Evolutionary conservation across 140 eudicot species (phyloP).

Genomic region (Flaveria floridana): DNA sequence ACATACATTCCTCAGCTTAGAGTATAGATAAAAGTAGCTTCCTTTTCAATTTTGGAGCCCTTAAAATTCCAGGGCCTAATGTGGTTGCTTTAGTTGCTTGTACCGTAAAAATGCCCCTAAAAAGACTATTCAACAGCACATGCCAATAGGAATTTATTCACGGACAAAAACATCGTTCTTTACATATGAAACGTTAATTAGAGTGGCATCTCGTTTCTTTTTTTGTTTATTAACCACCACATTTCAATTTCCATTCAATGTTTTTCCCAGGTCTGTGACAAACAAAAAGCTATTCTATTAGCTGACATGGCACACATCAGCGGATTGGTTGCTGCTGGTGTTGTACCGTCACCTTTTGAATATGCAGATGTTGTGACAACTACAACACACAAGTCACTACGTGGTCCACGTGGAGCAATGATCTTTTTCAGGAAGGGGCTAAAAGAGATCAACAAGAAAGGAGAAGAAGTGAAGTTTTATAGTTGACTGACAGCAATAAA

Average conservation of each 20-base stretch:
- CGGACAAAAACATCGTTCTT: neutral
- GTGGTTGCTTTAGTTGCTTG: no score
- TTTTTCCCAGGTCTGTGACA: constrained; percentile 74
- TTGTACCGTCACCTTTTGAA: constrained; percentile 90
- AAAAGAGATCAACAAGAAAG: constrained; percentile 90
- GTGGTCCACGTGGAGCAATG: constrained; percentile 99
- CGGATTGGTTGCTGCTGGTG: constrained; percentile 98
- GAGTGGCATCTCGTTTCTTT: neutral
- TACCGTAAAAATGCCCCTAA: neutral
- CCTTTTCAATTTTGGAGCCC: no score
- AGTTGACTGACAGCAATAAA: neutral
- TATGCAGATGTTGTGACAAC: constrained; percentile 98
- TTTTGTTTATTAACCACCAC: neutral
- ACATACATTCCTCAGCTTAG: no score
- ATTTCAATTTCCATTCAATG: constrained; percentile 11
- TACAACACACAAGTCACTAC: constrained; percentile 98
- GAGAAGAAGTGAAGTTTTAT: constrained; percentile 63
- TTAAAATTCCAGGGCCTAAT: no score
- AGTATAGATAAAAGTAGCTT: no score
- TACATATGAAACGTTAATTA: constrained; percentile 9
- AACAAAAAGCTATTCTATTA: constrained; percentile 84
- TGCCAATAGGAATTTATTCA: constrained; percentile 1
- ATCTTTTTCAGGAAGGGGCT: constrained; percentile 93
- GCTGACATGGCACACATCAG: constrained; percentile 99
- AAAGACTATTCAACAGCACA: constrained; percentile 4